These are phyloP conservation scores for Cardamine chenopodiifolia DNA, from an alignment of 345 rosid species.

Conservation along the genomic window DNA sequence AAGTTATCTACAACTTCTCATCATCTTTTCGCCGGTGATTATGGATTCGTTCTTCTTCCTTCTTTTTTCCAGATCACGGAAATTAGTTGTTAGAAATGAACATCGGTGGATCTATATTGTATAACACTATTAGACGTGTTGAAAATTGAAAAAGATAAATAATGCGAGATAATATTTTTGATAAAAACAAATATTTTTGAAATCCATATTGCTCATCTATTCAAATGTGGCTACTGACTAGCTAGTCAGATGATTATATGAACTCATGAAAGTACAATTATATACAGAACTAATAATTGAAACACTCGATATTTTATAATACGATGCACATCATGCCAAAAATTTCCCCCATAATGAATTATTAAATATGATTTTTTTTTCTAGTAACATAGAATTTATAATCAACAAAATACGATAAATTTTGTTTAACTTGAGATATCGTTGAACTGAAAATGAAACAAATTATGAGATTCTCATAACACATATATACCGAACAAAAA, in stretches of 20 bases:
- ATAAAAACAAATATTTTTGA: not conserved
- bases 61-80: not conserved
- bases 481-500: not conserved
- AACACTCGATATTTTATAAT: not conserved
- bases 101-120: slow-evolving; percentile 18
- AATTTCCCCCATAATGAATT: not conserved
- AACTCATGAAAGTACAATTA: not conserved
- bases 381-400: not conserved
- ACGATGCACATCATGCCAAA: not conserved
- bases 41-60: slow-evolving; percentile 17
- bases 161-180: not conserved
- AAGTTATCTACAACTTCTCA: slow-evolving; percentile 34
- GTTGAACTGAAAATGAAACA: not conserved
- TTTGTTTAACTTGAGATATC: not conserved
- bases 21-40: slow-evolving; percentile 41
- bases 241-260: not conserved
- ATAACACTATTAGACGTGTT: slow-evolving; percentile 18
- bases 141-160: slow-evolving; percentile 8
- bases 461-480: not conserved
- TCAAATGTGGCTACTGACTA: not conserved
- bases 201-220: not conserved
- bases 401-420: not conserved
- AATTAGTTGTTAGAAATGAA: slow-evolving; percentile 12
- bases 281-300: not conserved
- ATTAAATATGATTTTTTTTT: not conserved